Conservation (phyloP, 331 rosid genomes). For the Dryas integrifolia region DNA sequence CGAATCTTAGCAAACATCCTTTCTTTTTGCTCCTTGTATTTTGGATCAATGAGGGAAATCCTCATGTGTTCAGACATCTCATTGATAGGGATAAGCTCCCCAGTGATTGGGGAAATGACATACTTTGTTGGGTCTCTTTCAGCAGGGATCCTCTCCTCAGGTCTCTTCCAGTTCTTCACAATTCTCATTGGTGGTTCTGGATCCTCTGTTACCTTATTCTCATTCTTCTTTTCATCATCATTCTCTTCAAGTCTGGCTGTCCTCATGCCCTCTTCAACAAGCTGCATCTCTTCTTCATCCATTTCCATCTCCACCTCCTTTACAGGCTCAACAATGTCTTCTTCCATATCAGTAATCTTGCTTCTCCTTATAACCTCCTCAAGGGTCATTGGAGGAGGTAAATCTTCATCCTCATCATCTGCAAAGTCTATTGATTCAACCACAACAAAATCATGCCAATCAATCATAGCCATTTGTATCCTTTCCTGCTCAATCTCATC, state of each 20-base stretch:
- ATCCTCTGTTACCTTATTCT: constrained; percentile 52
- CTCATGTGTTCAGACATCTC: constrained; percentile 97
- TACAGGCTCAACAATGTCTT: constrained; percentile 67
- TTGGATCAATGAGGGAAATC: constrained; percentile 92
- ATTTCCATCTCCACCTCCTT: constrained; percentile 94
- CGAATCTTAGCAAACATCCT: constrained; percentile 95
- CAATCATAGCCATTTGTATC: constrained; percentile 89
- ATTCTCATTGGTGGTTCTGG: constrained; percentile 83
- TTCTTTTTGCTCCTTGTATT: constrained; percentile 92
- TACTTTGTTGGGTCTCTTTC: constrained; percentile 75
- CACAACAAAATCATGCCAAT: constrained; percentile 96
- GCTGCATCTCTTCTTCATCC: constrained; percentile 92
- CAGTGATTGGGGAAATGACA: constrained; percentile 85
- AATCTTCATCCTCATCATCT: constrained; percentile 92
- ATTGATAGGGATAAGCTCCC: constrained; percentile 74
- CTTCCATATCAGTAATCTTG: constrained; percentile 65
- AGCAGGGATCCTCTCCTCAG: constrained; percentile 76
- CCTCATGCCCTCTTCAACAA: constrained; percentile 85
- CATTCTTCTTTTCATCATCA: constrained; percentile 57
- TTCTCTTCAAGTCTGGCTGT: constrained; percentile 64
- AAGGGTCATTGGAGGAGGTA: constrained; percentile 92
- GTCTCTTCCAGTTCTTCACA: constrained; percentile 97
- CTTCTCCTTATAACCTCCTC: constrained; percentile 91
- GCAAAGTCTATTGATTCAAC: constrained; percentile 83
- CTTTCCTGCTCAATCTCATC: constrained; percentile 95